Percentiles rank a stretch among this genome's conserved stretches.
These are phyloP conservation scores for Candida odintsovae DNA, from an alignment of 805 yeast species.

Conservation along the genomic window DNA sequence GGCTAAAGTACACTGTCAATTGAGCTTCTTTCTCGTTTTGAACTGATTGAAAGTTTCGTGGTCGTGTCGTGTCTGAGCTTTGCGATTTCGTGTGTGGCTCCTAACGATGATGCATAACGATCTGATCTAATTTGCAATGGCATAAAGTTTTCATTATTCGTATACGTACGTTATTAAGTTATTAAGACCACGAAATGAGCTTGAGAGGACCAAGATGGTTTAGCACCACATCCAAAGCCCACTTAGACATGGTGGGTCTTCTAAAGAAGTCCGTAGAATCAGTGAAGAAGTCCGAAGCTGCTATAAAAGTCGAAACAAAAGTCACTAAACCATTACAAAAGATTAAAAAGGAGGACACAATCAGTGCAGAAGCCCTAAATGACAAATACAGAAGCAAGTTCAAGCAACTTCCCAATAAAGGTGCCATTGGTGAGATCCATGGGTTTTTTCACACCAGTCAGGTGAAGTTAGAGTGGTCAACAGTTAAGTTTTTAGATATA, in stretches of 20 bases:
- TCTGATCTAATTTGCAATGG: too few species aligned
- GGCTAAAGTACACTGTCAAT: neutral
- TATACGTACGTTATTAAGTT: too few species aligned
- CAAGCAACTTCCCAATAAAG: slow-evolving; percentile 12
- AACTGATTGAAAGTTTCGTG: neutral
- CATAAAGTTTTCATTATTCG: too few species aligned
- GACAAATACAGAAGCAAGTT: slow-evolving; percentile 14
- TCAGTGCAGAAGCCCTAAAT: slow-evolving; percentile 12
- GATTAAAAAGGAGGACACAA: slow-evolving; percentile 1
- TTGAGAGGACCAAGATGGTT: neutral
- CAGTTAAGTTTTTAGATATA: slow-evolving; percentile 43
- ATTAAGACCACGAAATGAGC: too few species aligned
- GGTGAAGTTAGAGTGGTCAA: slow-evolving; percentile 55
- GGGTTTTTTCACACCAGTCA: slow-evolving; percentile 42
- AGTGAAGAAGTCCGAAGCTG: slow-evolving; percentile 2
- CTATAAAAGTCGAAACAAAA: neutral
- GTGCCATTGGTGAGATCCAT: slow-evolving; percentile 24
- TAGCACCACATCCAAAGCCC: neutral
- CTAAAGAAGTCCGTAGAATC: slow-evolving; percentile 3
- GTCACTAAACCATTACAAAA: neutral
- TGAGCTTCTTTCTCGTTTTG: neutral
- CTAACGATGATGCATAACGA: too few species aligned
- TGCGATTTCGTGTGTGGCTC: neutral
- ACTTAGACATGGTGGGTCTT: slow-evolving; percentile 2
- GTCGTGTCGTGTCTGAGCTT: neutral